Evolutionary conservation across 805 yeast species (phyloP).

Genomic region (Ogataea degrootiae): DNA sequence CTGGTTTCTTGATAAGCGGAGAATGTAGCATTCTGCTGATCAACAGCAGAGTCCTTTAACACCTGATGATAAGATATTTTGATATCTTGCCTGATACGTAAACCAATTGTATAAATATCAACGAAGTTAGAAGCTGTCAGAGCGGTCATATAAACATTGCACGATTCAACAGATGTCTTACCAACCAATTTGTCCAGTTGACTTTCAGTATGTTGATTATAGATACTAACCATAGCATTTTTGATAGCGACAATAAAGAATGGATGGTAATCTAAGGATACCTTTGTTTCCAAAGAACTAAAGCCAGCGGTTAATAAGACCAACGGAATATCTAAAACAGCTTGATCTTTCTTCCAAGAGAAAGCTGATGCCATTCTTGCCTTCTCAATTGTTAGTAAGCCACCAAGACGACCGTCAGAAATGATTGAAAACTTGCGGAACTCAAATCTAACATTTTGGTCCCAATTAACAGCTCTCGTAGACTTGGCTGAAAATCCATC

Average conservation of each 20-base stretch:
- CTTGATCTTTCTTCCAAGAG: conserved; percentile 54
- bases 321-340: conserved; percentile 54
- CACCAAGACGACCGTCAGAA: conserved; percentile 80
- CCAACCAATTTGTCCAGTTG: conserved; percentile 61
- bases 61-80: conserved; percentile 71
- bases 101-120: conserved; percentile 69
- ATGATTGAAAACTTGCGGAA: conserved; percentile 45
- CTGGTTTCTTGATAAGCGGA: background rate
- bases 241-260: conserved; percentile 61
- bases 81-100: conserved; percentile 70
- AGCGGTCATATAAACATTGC: conserved; percentile 70
- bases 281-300: conserved; percentile 49
- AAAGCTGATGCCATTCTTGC: conserved; percentile 60
- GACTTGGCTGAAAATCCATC: conserved; percentile 67
- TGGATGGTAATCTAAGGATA: conserved; percentile 81
- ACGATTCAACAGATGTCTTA: conserved; percentile 41
- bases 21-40: background rate
- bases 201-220: conserved; percentile 57
- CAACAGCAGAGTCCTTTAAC: conserved; percentile 49
- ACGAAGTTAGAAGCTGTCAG: conserved; percentile 78
- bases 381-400: conserved; percentile 47
- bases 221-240: conserved; percentile 48
- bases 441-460: conserved; percentile 64
- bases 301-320: conserved; percentile 59
- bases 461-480: conserved; percentile 61